Evolutionary conservation across 768 basidiomycete genomes (phyloP).

Genomic region (Auriscalpium microsporum): DNA sequence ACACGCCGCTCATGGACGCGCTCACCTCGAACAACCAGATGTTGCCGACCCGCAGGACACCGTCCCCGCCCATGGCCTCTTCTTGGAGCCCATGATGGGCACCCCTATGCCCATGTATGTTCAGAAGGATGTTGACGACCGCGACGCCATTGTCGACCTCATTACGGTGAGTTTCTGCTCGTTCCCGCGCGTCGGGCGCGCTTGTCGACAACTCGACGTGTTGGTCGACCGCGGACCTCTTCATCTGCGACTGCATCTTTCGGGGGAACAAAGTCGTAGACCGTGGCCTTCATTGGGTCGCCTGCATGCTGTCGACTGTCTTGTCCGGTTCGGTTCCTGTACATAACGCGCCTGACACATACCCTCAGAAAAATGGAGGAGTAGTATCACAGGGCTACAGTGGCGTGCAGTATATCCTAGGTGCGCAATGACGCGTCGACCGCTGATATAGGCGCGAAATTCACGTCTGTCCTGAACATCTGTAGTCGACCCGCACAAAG

Average conservation of each 20-base stretch:
- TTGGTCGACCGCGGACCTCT: too few species aligned
- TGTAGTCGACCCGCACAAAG: conserved; percentile 69
- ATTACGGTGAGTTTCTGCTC: conserved; percentile 48
- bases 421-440: conserved; percentile 30
- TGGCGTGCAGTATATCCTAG: conserved; percentile 71
- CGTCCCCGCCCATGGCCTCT: conserved; percentile 33
- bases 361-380: conserved; percentile 66
- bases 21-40: conserved; percentile 29
- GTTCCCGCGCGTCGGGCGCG: conserved; percentile 2
- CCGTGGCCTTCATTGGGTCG: too few species aligned
- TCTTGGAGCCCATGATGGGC: conserved; percentile 79
- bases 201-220: neutral
- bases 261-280: too few species aligned
- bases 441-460: too few species aligned
- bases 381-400: conserved; percentile 68
- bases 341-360: neutral
- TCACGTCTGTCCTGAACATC: neutral
- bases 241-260: too few species aligned
- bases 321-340: neutral
- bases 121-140: conserved; percentile 72
- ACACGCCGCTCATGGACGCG: conserved; percentile 48
- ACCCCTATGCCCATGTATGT: conserved; percentile 66
- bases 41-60: conserved; percentile 22
- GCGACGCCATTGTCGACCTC: conserved; percentile 51
- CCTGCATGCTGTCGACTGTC: too few species aligned